A percentile compares a stretch with the other conserved stretches of the same genome.
Evolutionary conservation across 2,329 filamentous ascomycete genomes (phyloP).

Genomic region (Pseudogymnoascus sp.): DNA sequence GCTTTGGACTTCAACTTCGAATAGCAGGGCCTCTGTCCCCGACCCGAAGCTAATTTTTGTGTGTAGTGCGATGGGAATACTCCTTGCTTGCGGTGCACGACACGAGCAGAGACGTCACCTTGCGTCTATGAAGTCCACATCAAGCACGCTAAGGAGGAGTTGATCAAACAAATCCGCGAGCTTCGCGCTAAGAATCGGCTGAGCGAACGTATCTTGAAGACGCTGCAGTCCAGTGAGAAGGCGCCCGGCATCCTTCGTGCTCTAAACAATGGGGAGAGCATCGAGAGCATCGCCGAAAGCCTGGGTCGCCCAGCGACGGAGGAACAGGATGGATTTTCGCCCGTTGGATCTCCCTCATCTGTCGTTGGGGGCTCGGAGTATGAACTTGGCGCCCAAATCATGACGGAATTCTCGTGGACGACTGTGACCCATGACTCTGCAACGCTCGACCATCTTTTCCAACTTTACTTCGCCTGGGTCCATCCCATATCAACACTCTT

Average conservation of each 20-base stretch:
- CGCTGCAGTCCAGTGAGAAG: slow-evolving; percentile 24
- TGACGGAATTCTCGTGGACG: slow-evolving; percentile 24
- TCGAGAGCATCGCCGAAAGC: slow-evolving; percentile 26
- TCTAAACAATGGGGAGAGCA: slow-evolving; percentile 24
- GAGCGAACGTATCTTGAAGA: slow-evolving; percentile 26
- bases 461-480: slow-evolving; percentile 30
- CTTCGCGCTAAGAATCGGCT: slow-evolving; percentile 25
- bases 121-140: slow-evolving; percentile 30
- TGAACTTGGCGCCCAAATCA: background rate
- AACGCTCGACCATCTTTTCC: slow-evolving; percentile 27
- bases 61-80: slow-evolving; percentile 29
- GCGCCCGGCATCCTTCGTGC: slow-evolving; percentile 26
- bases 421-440: slow-evolving; percentile 22
- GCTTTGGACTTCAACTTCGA: background rate
- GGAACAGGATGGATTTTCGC: slow-evolving; percentile 21
- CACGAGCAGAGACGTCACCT: slow-evolving; percentile 21
- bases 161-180: slow-evolving; percentile 28
- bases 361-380: slow-evolving; percentile 21
- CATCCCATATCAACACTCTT: slow-evolving; percentile 31
- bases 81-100: slow-evolving; percentile 28
- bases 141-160: slow-evolving; percentile 30
- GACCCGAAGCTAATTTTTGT: background rate
- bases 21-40: background rate
- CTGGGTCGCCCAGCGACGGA: slow-evolving; percentile 21
- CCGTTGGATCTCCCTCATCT: slow-evolving; percentile 20